Evolutionary conservation across 1,139 yeast species (phyloP).

Genomic region (Scheffersomyces illinoinensis): DNA sequence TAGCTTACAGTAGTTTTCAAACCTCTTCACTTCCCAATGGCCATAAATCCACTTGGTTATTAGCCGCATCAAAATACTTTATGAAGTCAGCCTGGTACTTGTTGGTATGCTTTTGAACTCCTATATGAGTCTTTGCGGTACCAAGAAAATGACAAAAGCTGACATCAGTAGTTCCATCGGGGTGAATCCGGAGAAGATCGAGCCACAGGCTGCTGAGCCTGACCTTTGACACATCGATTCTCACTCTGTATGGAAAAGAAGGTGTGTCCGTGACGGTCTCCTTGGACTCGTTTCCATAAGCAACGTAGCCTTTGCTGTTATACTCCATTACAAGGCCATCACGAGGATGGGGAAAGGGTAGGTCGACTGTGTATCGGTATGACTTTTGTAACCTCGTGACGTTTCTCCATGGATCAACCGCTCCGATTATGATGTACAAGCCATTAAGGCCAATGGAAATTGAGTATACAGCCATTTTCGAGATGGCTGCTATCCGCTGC

Average conservation of each 20-base stretch:
- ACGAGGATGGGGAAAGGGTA: background rate
- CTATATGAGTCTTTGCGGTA: background rate
- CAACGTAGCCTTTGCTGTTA: background rate
- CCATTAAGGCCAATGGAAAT: background rate
- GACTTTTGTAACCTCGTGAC: background rate
- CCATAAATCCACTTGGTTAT: background rate
- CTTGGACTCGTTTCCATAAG: background rate
- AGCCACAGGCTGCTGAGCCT: background rate
- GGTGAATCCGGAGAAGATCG: background rate
- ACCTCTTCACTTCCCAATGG: background rate
- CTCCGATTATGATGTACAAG: background rate
- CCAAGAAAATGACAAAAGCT: background rate
- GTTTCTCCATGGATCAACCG: background rate
- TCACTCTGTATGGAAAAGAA: background rate
- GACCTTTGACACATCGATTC: background rate
- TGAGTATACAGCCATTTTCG: background rate
- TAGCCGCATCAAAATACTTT: background rate
- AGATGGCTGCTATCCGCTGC: no score
- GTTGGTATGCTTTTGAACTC: background rate
- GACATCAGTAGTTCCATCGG: background rate
- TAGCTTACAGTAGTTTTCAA: background rate
- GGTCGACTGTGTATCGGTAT: background rate
- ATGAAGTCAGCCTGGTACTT: background rate
- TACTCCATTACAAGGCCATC: background rate
- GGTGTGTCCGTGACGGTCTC: background rate